Base-by-base conservation (phyloP, 768 basidiomycete species). In the Auricularia sp. region DNA sequence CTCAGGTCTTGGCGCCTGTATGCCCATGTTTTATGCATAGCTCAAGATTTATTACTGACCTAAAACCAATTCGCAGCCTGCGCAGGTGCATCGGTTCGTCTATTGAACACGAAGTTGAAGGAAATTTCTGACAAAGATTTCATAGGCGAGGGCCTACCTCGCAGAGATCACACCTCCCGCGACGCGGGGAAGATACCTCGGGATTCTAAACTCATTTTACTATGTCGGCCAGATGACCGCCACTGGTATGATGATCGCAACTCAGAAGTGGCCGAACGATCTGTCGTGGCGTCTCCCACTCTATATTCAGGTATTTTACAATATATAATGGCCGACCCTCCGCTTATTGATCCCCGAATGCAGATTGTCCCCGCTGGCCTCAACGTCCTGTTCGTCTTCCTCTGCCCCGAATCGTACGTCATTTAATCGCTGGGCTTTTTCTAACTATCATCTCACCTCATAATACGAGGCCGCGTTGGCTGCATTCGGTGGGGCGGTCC, bases 161-260 rank as follows among this genome's bases (percentile, higher is more conserved):
- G 80, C 79, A 3, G 83, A 83, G 70, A 75, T 84, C 65, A 76
- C 79, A 5, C 78, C 81, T 2, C 79, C 81, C 16, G 75, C 79
- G 43, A 73, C 75, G 21, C 77, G 83, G 39, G 83, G 82, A 23
- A 77, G 80, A 14, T 83, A 77, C 67, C 73, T 84, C 47, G 83
- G 83, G 0, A 29, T 82, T 61, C 70, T 82, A 58, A 83, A 83
- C 68, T 82, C 81, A 16, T 82, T 82, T 42, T 61, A 34, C n/a
- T 7, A 83, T 68, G 76, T 83, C 47, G 83, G 82, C 10, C 82
- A 83, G 68, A 83, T 84, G 71, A 71, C 77, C 34, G 83, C 82
- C 1, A 80, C 79, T 18, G 83, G 82, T 3, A 82, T 84, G 79
- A 80, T 83, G 76, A 79, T 84, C 12, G 72, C 80, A 1, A 82